These are phyloP conservation scores for Heterobasidion parviporum DNA, from an alignment of 1,284 basidiomycete species.

Conservation along the genomic window DNA sequence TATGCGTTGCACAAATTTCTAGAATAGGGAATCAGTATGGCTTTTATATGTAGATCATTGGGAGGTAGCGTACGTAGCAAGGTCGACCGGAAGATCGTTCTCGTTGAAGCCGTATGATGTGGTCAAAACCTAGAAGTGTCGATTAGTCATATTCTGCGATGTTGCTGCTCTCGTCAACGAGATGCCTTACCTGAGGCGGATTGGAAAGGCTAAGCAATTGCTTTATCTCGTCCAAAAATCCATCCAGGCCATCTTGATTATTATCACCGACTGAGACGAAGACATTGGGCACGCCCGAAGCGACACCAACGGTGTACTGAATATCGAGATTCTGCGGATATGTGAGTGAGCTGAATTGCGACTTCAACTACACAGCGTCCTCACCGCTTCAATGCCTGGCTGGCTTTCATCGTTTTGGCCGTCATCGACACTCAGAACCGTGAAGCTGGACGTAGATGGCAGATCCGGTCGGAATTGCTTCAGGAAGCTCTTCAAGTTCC, in stretches of 20 bases:
- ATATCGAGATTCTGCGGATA: constrained; percentile 1
- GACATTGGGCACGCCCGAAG: constrained; percentile 1
- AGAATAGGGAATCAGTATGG: not conserved
- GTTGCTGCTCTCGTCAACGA: constrained; percentile 14
- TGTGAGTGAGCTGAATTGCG: not conserved
- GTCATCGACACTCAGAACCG: not conserved
- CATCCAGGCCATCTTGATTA: constrained; percentile 12
- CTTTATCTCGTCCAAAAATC: constrained; percentile 25
- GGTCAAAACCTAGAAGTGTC: constrained; percentile 23
- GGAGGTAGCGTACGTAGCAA: constrained; percentile 2
- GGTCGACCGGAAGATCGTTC: constrained; percentile 9
- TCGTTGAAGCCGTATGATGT: constrained; percentile 19
- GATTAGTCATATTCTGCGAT: not conserved
- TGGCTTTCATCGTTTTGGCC: not conserved
- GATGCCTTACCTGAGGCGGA: constrained; percentile 41
- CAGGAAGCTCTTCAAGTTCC: constrained; percentile 7
- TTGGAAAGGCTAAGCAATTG: constrained; percentile 26
- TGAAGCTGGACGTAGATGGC: constrained; percentile 15
- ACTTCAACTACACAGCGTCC: constrained; percentile 14
- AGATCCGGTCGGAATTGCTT: constrained; percentile 17
- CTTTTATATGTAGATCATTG: not conserved
- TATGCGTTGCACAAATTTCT: constrained; percentile 4
- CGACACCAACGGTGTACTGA: constrained; percentile 6
- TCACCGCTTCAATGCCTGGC: constrained; percentile 24
- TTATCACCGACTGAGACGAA: constrained; percentile 5